Percentiles rank a stretch among this genome's conserved stretches.
Conservation (phyloP, 2,329 filamentous ascomycete species). For the Trichoderma endophyticum region DNA sequence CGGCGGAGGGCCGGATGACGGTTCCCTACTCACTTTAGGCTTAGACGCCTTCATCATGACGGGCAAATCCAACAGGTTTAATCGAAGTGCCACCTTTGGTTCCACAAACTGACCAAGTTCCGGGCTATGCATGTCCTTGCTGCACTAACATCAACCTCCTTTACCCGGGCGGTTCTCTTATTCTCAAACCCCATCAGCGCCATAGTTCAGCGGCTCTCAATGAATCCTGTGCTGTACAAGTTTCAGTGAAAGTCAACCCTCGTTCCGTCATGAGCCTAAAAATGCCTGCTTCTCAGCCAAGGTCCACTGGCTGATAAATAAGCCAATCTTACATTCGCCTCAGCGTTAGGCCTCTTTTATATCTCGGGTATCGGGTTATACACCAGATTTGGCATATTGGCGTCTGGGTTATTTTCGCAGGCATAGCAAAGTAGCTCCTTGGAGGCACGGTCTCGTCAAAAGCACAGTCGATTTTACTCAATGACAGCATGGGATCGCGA, state of each 20-base stretch:
- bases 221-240: not conserved
- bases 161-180: conserved; percentile 8
- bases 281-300: not conserved
- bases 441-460: not conserved
- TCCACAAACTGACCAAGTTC: not conserved
- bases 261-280: not conserved
- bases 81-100: conserved; percentile 7
- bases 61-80: conserved; percentile 12
- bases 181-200: conserved; percentile 4
- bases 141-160: conserved; percentile 9
- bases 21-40: conserved; percentile 16
- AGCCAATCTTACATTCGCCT: not conserved
- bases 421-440: not conserved
- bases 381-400: not conserved
- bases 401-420: not conserved
- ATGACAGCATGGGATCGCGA: not conserved
- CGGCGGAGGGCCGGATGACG: conserved; percentile 17
- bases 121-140: not conserved
- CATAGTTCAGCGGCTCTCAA: not conserved
- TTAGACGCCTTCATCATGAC: conserved; percentile 8
- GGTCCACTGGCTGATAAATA: conserved; percentile 9
- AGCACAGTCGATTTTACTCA: not conserved
- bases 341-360: not conserved
- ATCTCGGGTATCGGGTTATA: not conserved
- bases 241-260: conserved; percentile 1